These are phyloP conservation scores for Yamadazyma sp. DNA, from an alignment of 805 yeast species.

Conservation along the genomic window DNA sequence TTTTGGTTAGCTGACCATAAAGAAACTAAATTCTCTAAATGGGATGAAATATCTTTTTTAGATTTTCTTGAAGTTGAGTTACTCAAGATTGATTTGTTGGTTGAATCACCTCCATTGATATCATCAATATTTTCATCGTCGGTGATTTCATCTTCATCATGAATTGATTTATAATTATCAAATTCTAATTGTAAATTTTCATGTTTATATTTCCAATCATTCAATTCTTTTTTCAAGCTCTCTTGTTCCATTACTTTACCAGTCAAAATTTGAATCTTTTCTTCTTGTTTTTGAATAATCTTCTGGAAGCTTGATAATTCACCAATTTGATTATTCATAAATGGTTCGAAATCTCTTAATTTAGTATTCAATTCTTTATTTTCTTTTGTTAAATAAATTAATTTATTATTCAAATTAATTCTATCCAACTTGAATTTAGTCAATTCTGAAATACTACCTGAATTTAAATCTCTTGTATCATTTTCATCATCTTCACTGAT, in stretches of 20 bases:
- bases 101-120: constrained; percentile 11
- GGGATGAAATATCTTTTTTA: constrained; percentile 29
- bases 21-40: constrained; percentile 32
- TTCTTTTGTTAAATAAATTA: constrained; percentile 45
- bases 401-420: constrained; percentile 41
- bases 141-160: constrained; percentile 29
- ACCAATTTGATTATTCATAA: constrained; percentile 50
- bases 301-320: constrained; percentile 53
- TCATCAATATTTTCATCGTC: constrained; percentile 33
- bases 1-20: constrained; percentile 25
- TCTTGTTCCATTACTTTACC: constrained; percentile 43
- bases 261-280: constrained; percentile 39
- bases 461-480: constrained; percentile 3
- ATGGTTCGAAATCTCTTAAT: constrained; percentile 46
- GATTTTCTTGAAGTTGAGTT: constrained; percentile 21
- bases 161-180: constrained; percentile 35
- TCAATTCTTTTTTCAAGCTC: constrained; percentile 42
- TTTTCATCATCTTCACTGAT: constrained; percentile 21
- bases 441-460: constrained; percentile 25
- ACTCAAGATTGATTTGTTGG: constrained; percentile 22
- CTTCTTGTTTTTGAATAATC: constrained; percentile 52
- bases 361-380: constrained; percentile 41
- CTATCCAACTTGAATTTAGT: constrained; percentile 41
- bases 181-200: constrained; percentile 44
- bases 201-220: constrained; percentile 46